Percentiles rank a stretch among this genome's conserved stretches.
Evolutionary conservation across 2,329 filamentous ascomycete genomes (phyloP).

Genomic region (Zymoseptoria pseudotritici): DNA sequence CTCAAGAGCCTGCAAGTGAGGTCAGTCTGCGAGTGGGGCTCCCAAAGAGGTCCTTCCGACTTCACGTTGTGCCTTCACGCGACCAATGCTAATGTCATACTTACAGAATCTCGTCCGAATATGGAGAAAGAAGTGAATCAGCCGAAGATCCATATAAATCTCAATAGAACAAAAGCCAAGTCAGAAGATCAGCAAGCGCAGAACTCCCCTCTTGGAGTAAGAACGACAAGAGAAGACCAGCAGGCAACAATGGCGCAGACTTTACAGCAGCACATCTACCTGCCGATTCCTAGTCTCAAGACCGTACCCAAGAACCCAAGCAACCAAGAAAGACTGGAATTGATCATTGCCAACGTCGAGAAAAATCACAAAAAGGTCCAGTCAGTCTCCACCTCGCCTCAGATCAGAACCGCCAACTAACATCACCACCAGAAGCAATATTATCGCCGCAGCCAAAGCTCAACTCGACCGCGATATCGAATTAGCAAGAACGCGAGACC

Average conservation of each 20-base stretch:
- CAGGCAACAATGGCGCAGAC: background rate
- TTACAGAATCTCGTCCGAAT: background rate
- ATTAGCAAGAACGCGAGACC: background rate
- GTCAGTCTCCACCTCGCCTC: background rate
- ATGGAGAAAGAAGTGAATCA: no score
- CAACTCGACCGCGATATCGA: background rate
- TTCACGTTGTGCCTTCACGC: background rate
- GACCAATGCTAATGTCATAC: background rate
- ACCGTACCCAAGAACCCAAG: constrained; percentile 10
- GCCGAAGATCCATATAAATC: no score
- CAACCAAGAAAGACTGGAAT: constrained; percentile 14
- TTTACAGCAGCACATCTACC: constrained; percentile 15
- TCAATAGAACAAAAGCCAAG: no score
- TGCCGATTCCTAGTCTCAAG: constrained; percentile 11
- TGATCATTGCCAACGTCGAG: constrained; percentile 21
- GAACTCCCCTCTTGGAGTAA: background rate
- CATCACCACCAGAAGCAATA: constrained; percentile 4
- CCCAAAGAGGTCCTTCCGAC: background rate
- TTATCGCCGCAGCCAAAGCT: constrained; percentile 10
- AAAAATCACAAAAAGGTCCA: constrained; percentile 13
- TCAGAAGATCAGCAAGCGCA: no score
- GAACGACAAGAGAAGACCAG: background rate
- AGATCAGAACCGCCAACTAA: background rate
- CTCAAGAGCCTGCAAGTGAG: background rate
- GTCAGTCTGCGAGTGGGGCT: background rate